Evolutionary conservation across 257 asterid species (phyloP).

Genomic region (Coffea canephora): DNA sequence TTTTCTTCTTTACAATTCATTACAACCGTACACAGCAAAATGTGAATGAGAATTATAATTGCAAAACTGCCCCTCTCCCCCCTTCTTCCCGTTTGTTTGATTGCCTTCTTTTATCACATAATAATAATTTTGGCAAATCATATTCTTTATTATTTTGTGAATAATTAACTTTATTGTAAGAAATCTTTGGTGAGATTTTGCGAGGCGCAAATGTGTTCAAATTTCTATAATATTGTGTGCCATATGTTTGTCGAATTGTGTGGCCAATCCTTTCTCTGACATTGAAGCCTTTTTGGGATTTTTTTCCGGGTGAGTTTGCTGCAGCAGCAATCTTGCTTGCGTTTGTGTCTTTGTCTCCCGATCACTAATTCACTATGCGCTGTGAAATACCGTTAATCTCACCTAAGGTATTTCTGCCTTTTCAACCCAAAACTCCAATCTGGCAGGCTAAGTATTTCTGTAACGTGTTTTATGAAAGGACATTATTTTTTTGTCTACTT

Average conservation of each 20-base stretch:
- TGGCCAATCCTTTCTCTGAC: not conserved
- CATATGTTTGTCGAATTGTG: constrained; percentile 13
- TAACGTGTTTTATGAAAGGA: too few species aligned
- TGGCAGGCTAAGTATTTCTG: too few species aligned
- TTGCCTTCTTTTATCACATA: too few species aligned
- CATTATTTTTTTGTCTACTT: too few species aligned
- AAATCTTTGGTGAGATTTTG: not conserved
- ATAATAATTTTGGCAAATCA: too few species aligned
- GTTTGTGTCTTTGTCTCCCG: not conserved
- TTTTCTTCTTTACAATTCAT: too few species aligned
- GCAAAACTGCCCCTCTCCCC: not conserved
- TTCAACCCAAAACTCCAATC: not conserved
- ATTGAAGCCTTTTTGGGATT: not conserved
- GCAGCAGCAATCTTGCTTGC: not conserved
- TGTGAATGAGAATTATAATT: too few species aligned
- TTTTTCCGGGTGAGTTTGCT: not conserved
- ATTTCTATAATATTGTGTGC: not conserved
- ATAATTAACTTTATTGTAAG: not conserved
- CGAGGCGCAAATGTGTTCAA: not conserved
- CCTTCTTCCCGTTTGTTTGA: too few species aligned
- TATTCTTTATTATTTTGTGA: too few species aligned
- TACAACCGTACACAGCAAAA: not conserved
- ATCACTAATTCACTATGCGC: not conserved
- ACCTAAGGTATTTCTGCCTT: not conserved
- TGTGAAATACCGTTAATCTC: not conserved